These are phyloP conservation scores for Albatrellus ellisii DNA, from an alignment of 768 basidiomycete species.

Conservation along the genomic window DNA sequence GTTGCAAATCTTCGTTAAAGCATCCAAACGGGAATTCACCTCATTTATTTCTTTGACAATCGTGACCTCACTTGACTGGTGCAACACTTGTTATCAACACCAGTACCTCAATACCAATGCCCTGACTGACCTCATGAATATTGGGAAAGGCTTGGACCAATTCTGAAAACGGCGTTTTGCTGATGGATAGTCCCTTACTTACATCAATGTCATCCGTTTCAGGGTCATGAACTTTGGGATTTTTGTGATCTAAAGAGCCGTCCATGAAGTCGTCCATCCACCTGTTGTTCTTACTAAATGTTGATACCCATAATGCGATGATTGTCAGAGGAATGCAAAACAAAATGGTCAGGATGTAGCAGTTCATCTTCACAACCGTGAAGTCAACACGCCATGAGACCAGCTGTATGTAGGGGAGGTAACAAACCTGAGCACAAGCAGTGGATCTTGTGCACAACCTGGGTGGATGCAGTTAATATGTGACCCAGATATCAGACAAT, in stretches of 20 bases:
- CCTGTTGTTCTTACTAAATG: slow-evolving; percentile 29
- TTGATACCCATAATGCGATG: slow-evolving; percentile 70
- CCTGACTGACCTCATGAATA: slow-evolving; percentile 42
- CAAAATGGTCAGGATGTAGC: slow-evolving; percentile 59
- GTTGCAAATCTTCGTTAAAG: slow-evolving; percentile 25
- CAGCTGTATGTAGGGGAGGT: slow-evolving; percentile 4
- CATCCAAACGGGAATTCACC: slow-evolving; percentile 31
- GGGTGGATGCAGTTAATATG: neutral
- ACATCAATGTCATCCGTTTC: slow-evolving; percentile 40
- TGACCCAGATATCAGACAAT: neutral
- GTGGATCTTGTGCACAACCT: slow-evolving; percentile 3
- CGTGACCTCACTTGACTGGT: slow-evolving; percentile 56
- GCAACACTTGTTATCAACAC: neutral
- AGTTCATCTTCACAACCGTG: slow-evolving; percentile 55
- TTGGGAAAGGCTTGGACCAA: slow-evolving; percentile 64
- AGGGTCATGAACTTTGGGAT: slow-evolving; percentile 44
- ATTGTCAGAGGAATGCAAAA: slow-evolving; percentile 69
- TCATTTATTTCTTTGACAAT: slow-evolving; percentile 51
- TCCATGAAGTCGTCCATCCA: slow-evolving; percentile 65
- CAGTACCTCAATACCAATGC: slow-evolving; percentile 4
- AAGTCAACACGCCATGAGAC: neutral
- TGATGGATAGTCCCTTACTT: slow-evolving; percentile 47
- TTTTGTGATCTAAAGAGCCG: slow-evolving; percentile 40
- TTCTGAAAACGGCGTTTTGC: slow-evolving; percentile 55
- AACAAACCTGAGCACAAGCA: slow-evolving; percentile 43